Evolutionary conservation across 441 rosid species (phyloP).

Genomic region (Eruca vesicaria): DNA sequence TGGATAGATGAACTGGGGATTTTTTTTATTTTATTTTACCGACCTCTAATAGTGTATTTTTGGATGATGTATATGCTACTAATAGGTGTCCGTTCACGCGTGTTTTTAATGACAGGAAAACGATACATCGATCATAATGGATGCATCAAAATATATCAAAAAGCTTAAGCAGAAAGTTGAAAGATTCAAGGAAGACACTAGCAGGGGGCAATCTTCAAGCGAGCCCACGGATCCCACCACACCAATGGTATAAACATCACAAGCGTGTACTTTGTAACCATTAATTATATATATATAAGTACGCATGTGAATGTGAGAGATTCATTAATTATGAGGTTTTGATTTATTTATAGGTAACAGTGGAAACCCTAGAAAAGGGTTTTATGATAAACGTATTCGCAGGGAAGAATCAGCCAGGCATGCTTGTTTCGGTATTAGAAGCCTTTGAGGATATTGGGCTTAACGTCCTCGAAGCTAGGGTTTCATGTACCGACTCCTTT

Average conservation of each 20-base stretch:
- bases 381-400: conserved; percentile 63
- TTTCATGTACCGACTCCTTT: conserved; percentile 80
- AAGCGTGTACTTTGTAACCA: background rate
- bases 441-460: conserved; percentile 85
- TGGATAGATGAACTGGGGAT: conserved; percentile 8
- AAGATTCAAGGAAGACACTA: conserved; percentile 61
- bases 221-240: conserved; percentile 33
- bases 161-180: conserved; percentile 75
- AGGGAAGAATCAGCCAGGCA: conserved; percentile 68
- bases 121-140: conserved; percentile 64
- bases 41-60: background rate
- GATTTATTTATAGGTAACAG: conserved; percentile 46
- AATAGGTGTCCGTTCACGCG: background rate
- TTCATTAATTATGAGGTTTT: background rate
- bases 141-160: conserved; percentile 77
- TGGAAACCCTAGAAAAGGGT: conserved; percentile 84
- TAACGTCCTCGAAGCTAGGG: conserved; percentile 86
- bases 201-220: conserved; percentile 45
- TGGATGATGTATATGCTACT: no score
- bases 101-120: conserved; percentile 45
- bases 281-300: background rate
- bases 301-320: conserved; percentile 5
- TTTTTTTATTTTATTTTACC: background rate
- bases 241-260: conserved; percentile 49
- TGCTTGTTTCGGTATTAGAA: conserved; percentile 84